Conservation (phyloP, 129 eudicot species). For the Saposhnikovia divaricata region DNA sequence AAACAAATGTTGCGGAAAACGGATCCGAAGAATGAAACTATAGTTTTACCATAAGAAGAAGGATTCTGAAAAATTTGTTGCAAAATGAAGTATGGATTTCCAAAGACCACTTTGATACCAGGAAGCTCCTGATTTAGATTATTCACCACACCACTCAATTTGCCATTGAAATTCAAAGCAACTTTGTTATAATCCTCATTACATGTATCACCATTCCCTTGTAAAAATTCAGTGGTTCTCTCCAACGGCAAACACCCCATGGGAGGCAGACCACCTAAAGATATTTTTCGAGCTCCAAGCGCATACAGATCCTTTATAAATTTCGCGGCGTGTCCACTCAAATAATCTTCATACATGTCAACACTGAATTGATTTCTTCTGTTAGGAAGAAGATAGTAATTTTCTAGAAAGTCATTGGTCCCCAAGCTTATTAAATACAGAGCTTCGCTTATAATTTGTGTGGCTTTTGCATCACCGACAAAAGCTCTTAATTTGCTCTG, state of each 20-base stretch:
- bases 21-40: neutral
- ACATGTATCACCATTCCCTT: neutral
- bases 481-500: neutral
- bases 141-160: neutral
- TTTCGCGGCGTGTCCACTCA: neutral
- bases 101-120: slow-evolving; percentile 1
- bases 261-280: slow-evolving; percentile 5
- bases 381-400: neutral
- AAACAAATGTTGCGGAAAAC: neutral
- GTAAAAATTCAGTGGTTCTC: neutral
- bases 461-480: slow-evolving; percentile 7
- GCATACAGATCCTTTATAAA: neutral
- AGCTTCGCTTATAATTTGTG: neutral
- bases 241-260: slow-evolving; percentile 12
- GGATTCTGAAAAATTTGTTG: neutral
- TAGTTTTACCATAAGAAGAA: slow-evolving; percentile 1
- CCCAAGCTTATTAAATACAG: slow-evolving; percentile 3
- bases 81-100: neutral
- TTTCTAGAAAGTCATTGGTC: slow-evolving; percentile 4
- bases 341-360: neutral
- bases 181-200: slow-evolving; percentile 1
- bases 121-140: neutral
- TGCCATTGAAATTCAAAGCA: neutral
- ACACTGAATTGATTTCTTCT: neutral
- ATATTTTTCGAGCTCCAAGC: slow-evolving; percentile 10